Evolutionary conservation across 2,329 filamentous ascomycete species (phyloP).

Genomic region (Verticillium longisporum): DNA sequence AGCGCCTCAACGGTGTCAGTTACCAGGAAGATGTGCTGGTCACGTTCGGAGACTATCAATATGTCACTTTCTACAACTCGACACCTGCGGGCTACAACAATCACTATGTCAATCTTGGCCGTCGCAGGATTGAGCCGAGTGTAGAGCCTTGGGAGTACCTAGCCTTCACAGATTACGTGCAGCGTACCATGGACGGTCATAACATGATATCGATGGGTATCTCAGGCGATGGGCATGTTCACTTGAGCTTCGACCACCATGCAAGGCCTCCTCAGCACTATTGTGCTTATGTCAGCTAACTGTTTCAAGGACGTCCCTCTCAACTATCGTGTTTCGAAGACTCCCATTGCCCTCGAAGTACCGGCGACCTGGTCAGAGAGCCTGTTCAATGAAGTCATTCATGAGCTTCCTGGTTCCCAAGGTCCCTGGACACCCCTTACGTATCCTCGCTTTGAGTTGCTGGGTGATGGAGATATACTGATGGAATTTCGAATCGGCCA

Average conservation of each 20-base stretch:
- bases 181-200: slow-evolving; percentile 13
- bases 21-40: slow-evolving; percentile 14
- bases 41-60: slow-evolving; percentile 13
- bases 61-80: slow-evolving; percentile 13
- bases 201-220: slow-evolving; percentile 16
- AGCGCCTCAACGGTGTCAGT: slow-evolving; percentile 13
- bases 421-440: slow-evolving; percentile 13
- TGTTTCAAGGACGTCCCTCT: slow-evolving; percentile 11
- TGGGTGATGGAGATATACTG: slow-evolving; percentile 8
- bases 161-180: slow-evolving; percentile 13
- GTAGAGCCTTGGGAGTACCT: slow-evolving; percentile 11
- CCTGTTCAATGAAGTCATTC: slow-evolving; percentile 8
- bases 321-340: slow-evolving; percentile 13
- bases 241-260: slow-evolving; percentile 15
- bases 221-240: slow-evolving; percentile 12
- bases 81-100: slow-evolving; percentile 9
- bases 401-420: slow-evolving; percentile 8
- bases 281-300: neutral
- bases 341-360: slow-evolving; percentile 4
- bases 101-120: slow-evolving; percentile 12
- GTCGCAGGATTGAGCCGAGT: slow-evolving; percentile 2
- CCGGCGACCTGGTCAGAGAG: slow-evolving; percentile 8
- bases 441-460: slow-evolving; percentile 12
- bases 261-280: neutral
- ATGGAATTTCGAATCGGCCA: slow-evolving; percentile 13